A percentile compares a stretch with the other conserved stretches of the same genome.
Evolutionary conservation across 2,329 filamentous ascomycete species (phyloP).

Genomic region (Calonectria hongkongensis): DNA sequence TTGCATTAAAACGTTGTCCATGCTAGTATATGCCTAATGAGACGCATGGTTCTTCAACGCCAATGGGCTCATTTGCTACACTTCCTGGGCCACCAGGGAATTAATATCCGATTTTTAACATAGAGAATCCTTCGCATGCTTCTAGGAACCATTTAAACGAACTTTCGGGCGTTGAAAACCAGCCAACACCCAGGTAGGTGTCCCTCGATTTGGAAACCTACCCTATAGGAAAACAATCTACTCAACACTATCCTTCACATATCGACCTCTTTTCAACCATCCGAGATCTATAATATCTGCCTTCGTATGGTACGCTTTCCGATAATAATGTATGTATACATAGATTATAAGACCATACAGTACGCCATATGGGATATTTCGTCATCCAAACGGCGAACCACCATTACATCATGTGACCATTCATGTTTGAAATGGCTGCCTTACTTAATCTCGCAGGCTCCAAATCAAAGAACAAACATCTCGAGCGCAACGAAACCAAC

Average conservation of each 20-base stretch:
- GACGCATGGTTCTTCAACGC: too few species aligned
- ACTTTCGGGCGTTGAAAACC: too few species aligned
- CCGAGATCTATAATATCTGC: not conserved
- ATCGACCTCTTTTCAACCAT: not conserved
- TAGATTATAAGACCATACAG: not conserved
- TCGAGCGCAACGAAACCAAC: not conserved
- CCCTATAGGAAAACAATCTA: not conserved
- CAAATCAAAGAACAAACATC: not conserved
- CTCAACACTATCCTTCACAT: not conserved
- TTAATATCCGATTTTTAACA: too few species aligned
- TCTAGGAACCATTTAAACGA: too few species aligned
- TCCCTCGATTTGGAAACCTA: not conserved
- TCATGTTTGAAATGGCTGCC: not conserved
- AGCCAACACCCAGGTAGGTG: too few species aligned
- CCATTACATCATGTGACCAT: conserved; percentile 48
- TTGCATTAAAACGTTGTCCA: too few species aligned
- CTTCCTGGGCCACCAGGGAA: too few species aligned
- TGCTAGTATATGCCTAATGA: not conserved
- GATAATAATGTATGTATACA: not conserved
- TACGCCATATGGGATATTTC: not conserved
- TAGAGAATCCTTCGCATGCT: too few species aligned
- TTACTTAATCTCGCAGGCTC: not conserved
- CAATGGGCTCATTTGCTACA: too few species aligned
- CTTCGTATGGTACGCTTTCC: not conserved
- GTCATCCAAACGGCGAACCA: conserved; percentile 43